Evolutionary conservation across 306 rosid species (phyloP).

Genomic region (Vachellia pachyceras): DNA sequence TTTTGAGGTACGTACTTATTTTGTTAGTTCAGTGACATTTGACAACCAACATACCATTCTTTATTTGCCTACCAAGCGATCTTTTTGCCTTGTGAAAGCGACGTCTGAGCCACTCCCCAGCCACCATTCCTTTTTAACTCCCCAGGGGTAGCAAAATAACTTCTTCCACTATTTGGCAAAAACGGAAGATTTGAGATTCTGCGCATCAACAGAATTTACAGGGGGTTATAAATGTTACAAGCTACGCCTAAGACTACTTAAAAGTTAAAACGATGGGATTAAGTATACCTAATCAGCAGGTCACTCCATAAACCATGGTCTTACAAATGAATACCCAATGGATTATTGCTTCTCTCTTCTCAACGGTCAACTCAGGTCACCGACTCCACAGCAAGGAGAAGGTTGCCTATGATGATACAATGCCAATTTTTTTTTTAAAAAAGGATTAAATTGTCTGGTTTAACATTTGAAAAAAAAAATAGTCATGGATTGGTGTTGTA

Average conservation of each 20-base stretch:
- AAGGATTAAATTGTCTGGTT: background rate
- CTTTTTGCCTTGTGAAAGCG: slow-evolving; percentile 28
- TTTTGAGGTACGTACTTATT: slow-evolving; percentile 25
- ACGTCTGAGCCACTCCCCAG: slow-evolving; percentile 37
- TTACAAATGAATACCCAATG: slow-evolving; percentile 10
- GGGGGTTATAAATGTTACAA: background rate
- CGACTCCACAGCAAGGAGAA: background rate
- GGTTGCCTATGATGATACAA: slow-evolving; percentile 11
- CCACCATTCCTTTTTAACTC: slow-evolving; percentile 1
- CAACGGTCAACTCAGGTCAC: background rate
- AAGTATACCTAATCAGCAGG: background rate
- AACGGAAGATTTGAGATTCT: slow-evolving; percentile 18
- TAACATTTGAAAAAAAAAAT: too few relatives aligned
- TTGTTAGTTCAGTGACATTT: slow-evolving; percentile 43
- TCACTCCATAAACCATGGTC: slow-evolving; percentile 26
- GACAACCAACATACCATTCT: slow-evolving; percentile 39
- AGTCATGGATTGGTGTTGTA: too few relatives aligned
- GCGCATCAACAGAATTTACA: background rate
- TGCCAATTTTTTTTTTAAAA: background rate
- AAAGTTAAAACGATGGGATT: background rate
- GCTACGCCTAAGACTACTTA: slow-evolving; percentile 14
- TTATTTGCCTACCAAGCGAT: background rate
- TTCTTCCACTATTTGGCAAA: slow-evolving; percentile 6
- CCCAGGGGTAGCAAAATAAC: background rate
- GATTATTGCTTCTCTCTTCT: slow-evolving; percentile 15